Evolutionary conservation across 1,284 basidiomycete genomes (phyloP).

Genomic region (Hemileia vastatrix): DNA sequence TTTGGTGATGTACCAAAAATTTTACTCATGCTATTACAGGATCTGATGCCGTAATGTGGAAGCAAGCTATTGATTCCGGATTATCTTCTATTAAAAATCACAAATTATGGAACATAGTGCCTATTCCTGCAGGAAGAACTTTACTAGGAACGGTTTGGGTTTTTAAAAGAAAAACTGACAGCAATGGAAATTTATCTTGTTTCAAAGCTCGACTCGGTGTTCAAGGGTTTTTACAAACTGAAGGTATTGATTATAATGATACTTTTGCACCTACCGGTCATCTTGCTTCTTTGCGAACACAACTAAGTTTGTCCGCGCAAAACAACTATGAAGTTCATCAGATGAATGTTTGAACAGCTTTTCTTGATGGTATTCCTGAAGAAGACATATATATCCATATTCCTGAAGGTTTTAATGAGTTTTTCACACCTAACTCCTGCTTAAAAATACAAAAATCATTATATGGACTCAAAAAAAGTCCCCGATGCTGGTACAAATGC

Average conservation of each 20-base stretch:
- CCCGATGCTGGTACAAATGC: neutral
- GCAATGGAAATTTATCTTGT: conserved; percentile 1
- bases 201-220: conserved; percentile 25
- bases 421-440: neutral
- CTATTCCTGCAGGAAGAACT: no score
- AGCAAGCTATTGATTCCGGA: no score
- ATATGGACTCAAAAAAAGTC: neutral
- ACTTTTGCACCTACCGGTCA: conserved; percentile 21
- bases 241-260: conserved; percentile 20
- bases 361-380: conserved; percentile 20
- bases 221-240: conserved; percentile 22
- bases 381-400: conserved; percentile 1
- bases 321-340: conserved; percentile 18
- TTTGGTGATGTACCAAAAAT: no score
- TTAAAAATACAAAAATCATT: conserved; percentile 1
- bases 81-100: no score
- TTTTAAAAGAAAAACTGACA: conserved; percentile 13
- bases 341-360: conserved; percentile 23
- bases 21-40: no score
- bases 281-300: conserved; percentile 3
- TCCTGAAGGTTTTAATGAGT: conserved; percentile 2
- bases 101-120: no score
- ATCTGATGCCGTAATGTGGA: no score
- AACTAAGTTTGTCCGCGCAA: conserved; percentile 15
- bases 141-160: conserved; percentile 17